Evolutionary conservation across 2,329 filamentous ascomycete species (phyloP).

Genomic region (Trichoderma atrobrunneum): DNA sequence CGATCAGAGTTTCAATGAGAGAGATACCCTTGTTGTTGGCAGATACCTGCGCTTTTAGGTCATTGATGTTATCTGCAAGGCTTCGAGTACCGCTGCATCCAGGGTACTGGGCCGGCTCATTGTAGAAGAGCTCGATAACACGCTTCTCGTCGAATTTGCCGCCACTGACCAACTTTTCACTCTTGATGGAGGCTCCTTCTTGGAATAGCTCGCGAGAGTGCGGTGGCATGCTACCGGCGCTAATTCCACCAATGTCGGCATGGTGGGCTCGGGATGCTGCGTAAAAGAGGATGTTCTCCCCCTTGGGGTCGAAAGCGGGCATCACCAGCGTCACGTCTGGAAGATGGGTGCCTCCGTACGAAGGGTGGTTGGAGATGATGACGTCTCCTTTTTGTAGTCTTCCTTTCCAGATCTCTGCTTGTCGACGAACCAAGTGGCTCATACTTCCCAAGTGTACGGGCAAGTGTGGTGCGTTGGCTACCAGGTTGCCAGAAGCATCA

Average conservation of each 20-base stretch:
- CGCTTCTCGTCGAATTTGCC: conserved; percentile 76
- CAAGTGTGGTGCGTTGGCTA: conserved; percentile 76
- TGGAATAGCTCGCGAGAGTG: conserved; percentile 63
- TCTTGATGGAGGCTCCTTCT: conserved; percentile 62
- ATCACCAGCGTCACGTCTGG: conserved; percentile 81
- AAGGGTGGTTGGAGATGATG: conserved; percentile 79
- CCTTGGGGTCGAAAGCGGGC: conserved; percentile 64
- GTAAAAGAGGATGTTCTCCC: conserved; percentile 75
- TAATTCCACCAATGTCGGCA: conserved; percentile 80
- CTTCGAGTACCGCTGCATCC: conserved; percentile 78
- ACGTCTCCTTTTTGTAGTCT: conserved; percentile 77
- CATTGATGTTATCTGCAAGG: conserved; percentile 77
- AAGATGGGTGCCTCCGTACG: conserved; percentile 78
- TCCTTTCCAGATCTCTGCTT: conserved; percentile 75
- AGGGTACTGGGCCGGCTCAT: conserved; percentile 70
- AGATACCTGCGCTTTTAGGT: conserved; percentile 78
- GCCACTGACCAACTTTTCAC: conserved; percentile 69
- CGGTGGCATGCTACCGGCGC: conserved; percentile 78
- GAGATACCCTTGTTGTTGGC: conserved; percentile 84
- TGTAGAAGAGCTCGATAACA: conserved; percentile 68
- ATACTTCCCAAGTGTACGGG: conserved; percentile 80
- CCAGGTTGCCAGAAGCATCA: conserved; percentile 69
- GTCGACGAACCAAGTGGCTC: conserved; percentile 75
- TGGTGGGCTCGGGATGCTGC: conserved; percentile 78
- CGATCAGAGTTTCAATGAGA: conserved; percentile 71